These are phyloP conservation scores for Leishmania mexicana DNA, from an alignment of 208 protist species.

Conservation along the genomic window DNA sequence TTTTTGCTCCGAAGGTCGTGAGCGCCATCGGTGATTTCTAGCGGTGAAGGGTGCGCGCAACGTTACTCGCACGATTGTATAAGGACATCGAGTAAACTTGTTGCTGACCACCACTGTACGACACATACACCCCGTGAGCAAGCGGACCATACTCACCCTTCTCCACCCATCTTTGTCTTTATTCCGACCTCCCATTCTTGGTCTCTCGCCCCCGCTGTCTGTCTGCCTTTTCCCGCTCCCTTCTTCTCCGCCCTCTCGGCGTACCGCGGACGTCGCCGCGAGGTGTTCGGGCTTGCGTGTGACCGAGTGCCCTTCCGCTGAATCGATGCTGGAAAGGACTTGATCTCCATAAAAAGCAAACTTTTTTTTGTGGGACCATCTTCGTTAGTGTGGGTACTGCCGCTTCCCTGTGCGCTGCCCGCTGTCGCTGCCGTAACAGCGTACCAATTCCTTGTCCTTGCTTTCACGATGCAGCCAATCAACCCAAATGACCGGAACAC, in stretches of 20 bases:
- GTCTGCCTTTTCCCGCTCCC: not conserved
- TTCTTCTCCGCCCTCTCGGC: not conserved
- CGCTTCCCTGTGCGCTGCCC: not conserved
- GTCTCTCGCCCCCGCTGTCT: not conserved
- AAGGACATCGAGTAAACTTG: not conserved
- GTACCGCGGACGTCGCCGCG: not conserved
- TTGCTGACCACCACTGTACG: not conserved
- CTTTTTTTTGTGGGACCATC: not conserved
- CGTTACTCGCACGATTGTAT: not conserved
- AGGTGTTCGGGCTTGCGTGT: not conserved
- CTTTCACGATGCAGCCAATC: constrained; percentile 51
- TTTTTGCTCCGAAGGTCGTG: not conserved
- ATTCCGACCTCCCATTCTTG: not conserved
- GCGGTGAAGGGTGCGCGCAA: not conserved
- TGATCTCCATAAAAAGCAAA: not conserved
- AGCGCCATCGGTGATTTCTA: not conserved
- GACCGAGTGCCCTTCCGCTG: not conserved
- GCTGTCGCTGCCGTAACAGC: not conserved
- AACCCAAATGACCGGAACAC: constrained; percentile 47
- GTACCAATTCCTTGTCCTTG: not conserved
- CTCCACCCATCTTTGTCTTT: not conserved
- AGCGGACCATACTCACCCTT: not conserved
- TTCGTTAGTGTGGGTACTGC: not conserved
- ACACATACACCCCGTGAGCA: not conserved
- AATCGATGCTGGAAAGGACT: not conserved